Base-by-base conservation (phyloP, 2,329 filamentous ascomycete species). In the Monosporascus sp. region DNA sequence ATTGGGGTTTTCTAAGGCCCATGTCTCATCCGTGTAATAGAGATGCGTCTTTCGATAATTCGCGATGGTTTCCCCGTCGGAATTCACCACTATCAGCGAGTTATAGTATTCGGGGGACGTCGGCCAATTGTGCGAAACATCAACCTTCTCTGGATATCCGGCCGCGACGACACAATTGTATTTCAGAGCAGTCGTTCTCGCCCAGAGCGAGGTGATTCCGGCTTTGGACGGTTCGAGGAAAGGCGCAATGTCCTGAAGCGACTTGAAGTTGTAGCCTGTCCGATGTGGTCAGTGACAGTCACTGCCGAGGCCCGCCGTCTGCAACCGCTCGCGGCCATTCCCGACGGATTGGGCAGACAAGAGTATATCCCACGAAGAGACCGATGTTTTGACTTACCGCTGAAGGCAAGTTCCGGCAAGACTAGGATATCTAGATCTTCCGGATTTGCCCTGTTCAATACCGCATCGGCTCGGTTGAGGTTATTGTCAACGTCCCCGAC, bases 211-310 rank as follows among this genome's bases (percentile, higher is more conserved):
- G 6, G 79, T 84, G 50, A 87, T 82, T 0, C 89, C 89, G 0
- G 80, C 74, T 5, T 80, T 78, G 0, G 81, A 81, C 0, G 76
- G 79, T 63, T 94, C 89, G 3, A 93, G 80, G 59, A 76, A 88
- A 0, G 87, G 86, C 1, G 71, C 70, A 44, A 93, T 90, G 1
- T 89, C 78, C 34, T 80, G 72, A 2, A 89, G 67, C 0, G 84
- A 87, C 42, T 80, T 78, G 72, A 92, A 93, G 66, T 91, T 91
- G 73, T 92, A 94, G 31, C 89, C 87, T 83, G 11, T 14, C 31
- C 9, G 27, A 31, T 31, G 27, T 31, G 27, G 27, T 31, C 27
- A 31, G 27, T 31, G 9, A 4, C 27, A 31, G 27, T 31, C 27
- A 31, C 27, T 11, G 27, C 27, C 27, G 27, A 31, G 9, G 27